Conservation (phyloP, 1,284 basidiomycete genomes). For the Leccinum fallax region DNA sequence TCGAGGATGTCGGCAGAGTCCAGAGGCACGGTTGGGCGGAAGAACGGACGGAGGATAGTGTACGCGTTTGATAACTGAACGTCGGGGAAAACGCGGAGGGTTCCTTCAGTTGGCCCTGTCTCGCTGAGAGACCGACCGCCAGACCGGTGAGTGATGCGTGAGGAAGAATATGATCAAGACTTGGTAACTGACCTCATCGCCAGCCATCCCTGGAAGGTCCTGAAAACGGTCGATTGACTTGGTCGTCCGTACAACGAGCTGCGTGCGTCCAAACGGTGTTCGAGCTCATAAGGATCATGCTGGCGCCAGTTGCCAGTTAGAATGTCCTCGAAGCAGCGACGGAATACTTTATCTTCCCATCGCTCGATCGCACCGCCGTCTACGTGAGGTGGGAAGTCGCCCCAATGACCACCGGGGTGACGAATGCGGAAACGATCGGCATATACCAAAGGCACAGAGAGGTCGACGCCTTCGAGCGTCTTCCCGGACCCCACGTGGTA, state of each 20-base stretch:
- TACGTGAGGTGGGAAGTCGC: conserved; percentile 73
- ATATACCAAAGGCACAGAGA: conserved; percentile 72
- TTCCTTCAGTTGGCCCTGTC: conserved; percentile 77
- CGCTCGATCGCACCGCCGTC: conserved; percentile 83
- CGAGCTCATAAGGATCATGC: conserved; percentile 72
- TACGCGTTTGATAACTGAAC: conserved; percentile 78
- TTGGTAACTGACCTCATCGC: conserved; percentile 53
- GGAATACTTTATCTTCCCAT: conserved; percentile 80
- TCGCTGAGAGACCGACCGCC: conserved; percentile 43
- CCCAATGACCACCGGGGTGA: conserved; percentile 71
- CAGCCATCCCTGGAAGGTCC: conserved; percentile 82
- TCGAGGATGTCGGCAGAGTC: conserved; percentile 50
- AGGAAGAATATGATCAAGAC: background rate
- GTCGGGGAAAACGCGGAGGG: conserved; percentile 78
- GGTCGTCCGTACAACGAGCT: conserved; percentile 63
- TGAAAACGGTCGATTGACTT: conserved; percentile 68
- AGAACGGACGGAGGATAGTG: conserved; percentile 83
- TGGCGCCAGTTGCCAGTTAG: conserved; percentile 67
- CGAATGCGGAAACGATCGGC: conserved; percentile 85
- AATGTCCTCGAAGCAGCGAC: conserved; percentile 67
- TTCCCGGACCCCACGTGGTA: conserved; percentile 50
- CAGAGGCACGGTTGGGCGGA: conserved; percentile 51
- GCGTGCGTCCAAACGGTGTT: conserved; percentile 60
- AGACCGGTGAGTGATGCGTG: background rate
- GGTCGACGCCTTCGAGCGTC: conserved; percentile 57